A percentile compares a stretch with the other conserved stretches of the same genome.
Evolutionary conservation across 768 basidiomycete species (phyloP).

Genomic region (Naematelia aurantialba): DNA sequence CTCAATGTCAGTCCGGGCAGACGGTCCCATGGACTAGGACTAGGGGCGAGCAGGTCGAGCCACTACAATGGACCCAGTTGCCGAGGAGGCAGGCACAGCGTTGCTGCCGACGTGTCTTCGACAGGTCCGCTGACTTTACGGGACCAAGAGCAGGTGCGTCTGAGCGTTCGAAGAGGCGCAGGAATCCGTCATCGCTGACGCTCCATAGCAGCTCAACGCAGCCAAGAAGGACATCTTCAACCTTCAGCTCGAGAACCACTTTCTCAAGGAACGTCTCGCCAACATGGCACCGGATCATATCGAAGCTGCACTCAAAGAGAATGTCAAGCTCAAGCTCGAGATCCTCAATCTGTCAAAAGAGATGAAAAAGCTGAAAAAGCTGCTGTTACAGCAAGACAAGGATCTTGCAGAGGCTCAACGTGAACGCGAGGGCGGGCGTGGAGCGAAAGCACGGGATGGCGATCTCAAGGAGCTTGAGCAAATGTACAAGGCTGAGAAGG

Average conservation of each 20-base stretch:
- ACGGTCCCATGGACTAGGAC: slow-evolving; percentile 1
- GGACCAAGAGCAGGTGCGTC: slow-evolving; percentile 88
- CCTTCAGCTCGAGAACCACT: slow-evolving; percentile 91
- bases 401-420: slow-evolving; percentile 60
- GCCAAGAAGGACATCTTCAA: slow-evolving; percentile 97
- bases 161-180: background rate
- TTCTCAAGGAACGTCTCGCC: slow-evolving; percentile 86
- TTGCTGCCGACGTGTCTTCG: slow-evolving; percentile 24
- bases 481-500: slow-evolving; percentile 58
- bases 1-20: slow-evolving; percentile 22
- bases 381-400: slow-evolving; percentile 75
- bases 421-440: slow-evolving; percentile 52
- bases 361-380: slow-evolving; percentile 86
- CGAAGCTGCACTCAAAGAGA: slow-evolving; percentile 85
- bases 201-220: slow-evolving; percentile 79
- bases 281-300: slow-evolving; percentile 88
- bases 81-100: slow-evolving; percentile 42
- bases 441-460: slow-evolving; percentile 25
- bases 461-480: slow-evolving; percentile 71
- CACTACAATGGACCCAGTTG: slow-evolving; percentile 31
- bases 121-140: slow-evolving; percentile 65
- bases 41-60: slow-evolving; percentile 5
- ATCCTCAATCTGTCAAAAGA: slow-evolving; percentile 84
- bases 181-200: background rate
- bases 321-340: slow-evolving; percentile 87